Conservation (phyloP, 768 basidiomycete species). For the Mrakia frigida region DNA sequence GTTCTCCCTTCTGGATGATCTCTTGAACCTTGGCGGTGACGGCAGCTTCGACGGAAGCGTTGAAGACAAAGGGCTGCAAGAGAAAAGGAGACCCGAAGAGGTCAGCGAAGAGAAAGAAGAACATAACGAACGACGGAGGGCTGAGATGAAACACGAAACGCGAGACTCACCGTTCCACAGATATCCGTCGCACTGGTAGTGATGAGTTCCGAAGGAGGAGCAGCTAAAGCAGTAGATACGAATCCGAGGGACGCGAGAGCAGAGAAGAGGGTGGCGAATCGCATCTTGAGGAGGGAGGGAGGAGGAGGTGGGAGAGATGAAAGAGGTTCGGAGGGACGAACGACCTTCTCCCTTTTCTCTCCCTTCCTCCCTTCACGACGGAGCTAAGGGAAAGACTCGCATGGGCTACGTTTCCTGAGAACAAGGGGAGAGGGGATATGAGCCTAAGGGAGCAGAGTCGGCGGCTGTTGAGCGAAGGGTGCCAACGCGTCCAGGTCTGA, state of each 20-base stretch:
- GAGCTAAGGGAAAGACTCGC: too few species aligned
- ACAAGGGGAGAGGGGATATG: too few species aligned
- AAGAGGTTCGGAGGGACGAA: conserved; percentile 4
- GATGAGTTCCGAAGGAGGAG: background rate
- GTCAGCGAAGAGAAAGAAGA: background rate
- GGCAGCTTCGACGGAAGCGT: conserved; percentile 14
- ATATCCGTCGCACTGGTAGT: background rate
- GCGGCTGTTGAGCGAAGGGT: too few species aligned
- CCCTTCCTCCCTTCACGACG: too few species aligned
- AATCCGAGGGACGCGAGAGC: background rate
- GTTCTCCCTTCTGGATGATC: background rate
- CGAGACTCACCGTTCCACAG: background rate
- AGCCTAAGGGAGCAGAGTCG: too few species aligned
- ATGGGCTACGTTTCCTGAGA: too few species aligned
- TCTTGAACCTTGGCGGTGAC: background rate
- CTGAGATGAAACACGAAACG: background rate
- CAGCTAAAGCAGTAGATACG: background rate
- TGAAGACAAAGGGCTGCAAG: conserved; percentile 8
- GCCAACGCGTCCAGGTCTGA: too few species aligned
- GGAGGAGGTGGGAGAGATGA: background rate
- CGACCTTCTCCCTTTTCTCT: too few species aligned
- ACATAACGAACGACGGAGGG: background rate
- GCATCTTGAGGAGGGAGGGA: background rate
- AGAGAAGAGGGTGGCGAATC: background rate
- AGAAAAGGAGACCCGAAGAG: background rate